Base-by-base conservation (phyloP, 306 rosid species). In the Malus fusca region DNA sequence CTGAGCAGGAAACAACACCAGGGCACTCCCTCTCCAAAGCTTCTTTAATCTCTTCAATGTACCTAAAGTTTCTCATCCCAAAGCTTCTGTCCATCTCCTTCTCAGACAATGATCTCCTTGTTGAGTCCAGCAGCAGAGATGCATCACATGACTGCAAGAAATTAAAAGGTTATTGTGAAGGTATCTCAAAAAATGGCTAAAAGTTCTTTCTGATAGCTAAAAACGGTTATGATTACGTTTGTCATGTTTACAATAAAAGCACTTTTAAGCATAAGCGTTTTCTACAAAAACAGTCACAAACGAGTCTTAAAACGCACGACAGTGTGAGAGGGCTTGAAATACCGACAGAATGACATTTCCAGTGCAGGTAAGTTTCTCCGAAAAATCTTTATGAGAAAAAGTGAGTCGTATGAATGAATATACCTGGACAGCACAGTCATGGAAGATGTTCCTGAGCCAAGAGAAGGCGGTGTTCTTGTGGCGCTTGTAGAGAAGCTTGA, bases 391-490 rank as follows among this genome's bases (percentile, higher is more conserved):
- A 18, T 10, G 23, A 22, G 2, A 22, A 21, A 3, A 56, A 1
- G 26, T 7, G 26, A 46, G 18, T 6, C 37, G 0, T 6, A 11
- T 12, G 30, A 53, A 28, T 37, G 5, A 4, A 42, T 5, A 21
- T 73, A 94, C 98, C 90, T 92, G 91, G 68, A 95, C 98, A 85
- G 90, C 98, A 79, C 97, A 95, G 56, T 95, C 98, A 78, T 95
- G 98, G 87, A 95, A 95, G 76, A 95, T 90, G 85, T 95, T 95
- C 61, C 98, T 89, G 78, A 95, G 97, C 98, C 98, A 95, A 3
- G 98, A 95, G 87, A 95, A 95, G 17, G 98, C 98, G 69, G 98
- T 95, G 97, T 95, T 95, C 91, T 95, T 95, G 88, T 95, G 98
- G 83, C 97, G 97, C 75, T 92, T 95, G 93, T 95, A 95, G 68